Base-by-base conservation (phyloP, 2,329 filamentous ascomycete species). In the Colletotrichum falcatum region DNA sequence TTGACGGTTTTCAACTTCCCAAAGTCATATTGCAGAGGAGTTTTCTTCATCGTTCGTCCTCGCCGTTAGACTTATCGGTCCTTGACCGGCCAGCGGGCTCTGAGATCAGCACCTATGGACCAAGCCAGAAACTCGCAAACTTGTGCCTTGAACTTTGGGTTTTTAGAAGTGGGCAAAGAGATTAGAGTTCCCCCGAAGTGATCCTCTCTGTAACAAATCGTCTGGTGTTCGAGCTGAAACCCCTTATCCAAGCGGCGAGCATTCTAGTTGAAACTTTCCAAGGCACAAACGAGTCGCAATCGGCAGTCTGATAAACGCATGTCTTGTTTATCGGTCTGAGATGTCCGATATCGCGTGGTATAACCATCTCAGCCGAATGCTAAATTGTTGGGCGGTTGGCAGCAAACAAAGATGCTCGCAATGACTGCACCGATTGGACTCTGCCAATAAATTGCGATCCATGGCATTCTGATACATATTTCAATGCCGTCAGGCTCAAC, bases 161-260 rank as follows among this genome's bases (percentile, higher is more conserved):
- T 28, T 33, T 20, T 0, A 9, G 9, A 33, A 5, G 4, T 23
- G 11, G 30, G 5, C 26, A 1, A 5, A 23, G 4, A 55, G 23
- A 23, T 46, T 48, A 62, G 37, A 63, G 35, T 54, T 70, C 14
- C 23, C 14, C 8, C 7, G 18, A 46, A 37, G 23, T 49, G 44
- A 62, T 63, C 51, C 39, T 48, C 42, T 14, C 28, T 48, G 53
- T 59, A 39, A 30, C 58, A 48, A n/a, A 16, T 39, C 68, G 30
- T 71, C 64, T 63, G 53, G 35, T 70, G 26, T 54, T 62, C 42
- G 58, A 39, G 26, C 44, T 71, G 64, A 71, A 63, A 70, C 58
- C 35, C 23, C 14, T 28, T 18, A 23, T 23, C 18, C 28, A 28
- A 6, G 6, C 33, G 28, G 14, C 67, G 30, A 33, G 7, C 28